A percentile compares a stretch with the other conserved stretches of the same genome.
Evolutionary conservation across 352 stramenopile species (phyloP).

Genomic region (Phytophthora sojae): DNA sequence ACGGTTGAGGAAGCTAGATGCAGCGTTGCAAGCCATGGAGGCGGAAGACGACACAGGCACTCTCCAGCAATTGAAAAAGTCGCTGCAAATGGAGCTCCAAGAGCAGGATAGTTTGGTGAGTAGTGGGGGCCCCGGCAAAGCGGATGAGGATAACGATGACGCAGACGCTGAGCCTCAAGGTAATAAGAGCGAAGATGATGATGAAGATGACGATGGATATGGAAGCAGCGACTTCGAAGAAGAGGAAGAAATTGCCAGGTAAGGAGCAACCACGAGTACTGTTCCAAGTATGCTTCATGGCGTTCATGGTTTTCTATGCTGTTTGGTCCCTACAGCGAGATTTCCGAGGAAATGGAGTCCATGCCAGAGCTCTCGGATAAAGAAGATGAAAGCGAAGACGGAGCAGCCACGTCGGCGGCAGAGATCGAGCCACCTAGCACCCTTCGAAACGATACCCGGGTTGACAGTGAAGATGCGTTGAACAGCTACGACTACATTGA

Average conservation of each 20-base stretch:
- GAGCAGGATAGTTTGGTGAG: constrained; percentile 47
- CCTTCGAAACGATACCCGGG: constrained; percentile 55
- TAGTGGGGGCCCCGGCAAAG: constrained; percentile 26
- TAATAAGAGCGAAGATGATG: constrained; percentile 16
- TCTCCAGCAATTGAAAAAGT: constrained; percentile 80
- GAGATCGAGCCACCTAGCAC: constrained; percentile 17
- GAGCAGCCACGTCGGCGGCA: constrained; percentile 1
- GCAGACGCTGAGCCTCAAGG: constrained; percentile 7
- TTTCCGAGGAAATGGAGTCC: constrained; percentile 71
- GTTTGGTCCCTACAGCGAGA: constrained; percentile 42
- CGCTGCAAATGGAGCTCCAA: constrained; percentile 66
- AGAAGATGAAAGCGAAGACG: constrained; percentile 40
- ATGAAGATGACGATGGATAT: constrained; percentile 67
- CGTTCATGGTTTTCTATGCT: neutral
- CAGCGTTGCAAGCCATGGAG: constrained; percentile 86
- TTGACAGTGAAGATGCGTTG: constrained; percentile 71
- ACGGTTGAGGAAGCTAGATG: constrained; percentile 71
- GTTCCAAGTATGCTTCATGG: neutral
- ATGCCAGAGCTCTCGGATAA: constrained; percentile 63
- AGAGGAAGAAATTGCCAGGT: constrained; percentile 81
- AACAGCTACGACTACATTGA: constrained; percentile 90
- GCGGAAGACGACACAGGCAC: constrained; percentile 82
- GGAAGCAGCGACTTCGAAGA: constrained; percentile 88
- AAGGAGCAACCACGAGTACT: neutral
- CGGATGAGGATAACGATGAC: constrained; percentile 22